A percentile compares a stretch with the other conserved stretches of the same genome.
Evolutionary conservation across 805 yeast species (phyloP).

Genomic region (Metschnikowia orientalis): DNA sequence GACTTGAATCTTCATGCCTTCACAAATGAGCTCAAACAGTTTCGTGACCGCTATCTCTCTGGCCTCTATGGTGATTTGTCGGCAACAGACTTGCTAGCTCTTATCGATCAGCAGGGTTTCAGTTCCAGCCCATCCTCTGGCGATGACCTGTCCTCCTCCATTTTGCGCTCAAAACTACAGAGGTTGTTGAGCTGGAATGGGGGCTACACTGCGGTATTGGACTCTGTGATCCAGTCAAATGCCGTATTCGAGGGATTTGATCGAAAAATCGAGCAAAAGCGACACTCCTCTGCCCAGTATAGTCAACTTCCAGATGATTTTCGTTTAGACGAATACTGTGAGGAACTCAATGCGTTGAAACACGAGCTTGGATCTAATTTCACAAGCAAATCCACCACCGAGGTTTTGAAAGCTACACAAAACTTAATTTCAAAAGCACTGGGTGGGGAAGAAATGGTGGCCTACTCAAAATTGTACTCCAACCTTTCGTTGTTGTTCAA

Average conservation of each 20-base stretch:
- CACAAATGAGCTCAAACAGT: slow-evolving; percentile 6
- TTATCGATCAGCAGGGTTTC: too few species aligned
- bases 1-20: slow-evolving; percentile 11
- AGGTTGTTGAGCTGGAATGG: slow-evolving; percentile 38
- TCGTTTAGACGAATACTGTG: slow-evolving; percentile 29
- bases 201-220: slow-evolving; percentile 55
- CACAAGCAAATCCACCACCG: slow-evolving; percentile 7
- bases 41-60: slow-evolving; percentile 8
- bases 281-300: slow-evolving; percentile 12
- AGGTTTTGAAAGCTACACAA: slow-evolving; percentile 17
- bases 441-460: slow-evolving; percentile 15
- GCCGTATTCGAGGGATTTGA: slow-evolving; percentile 21
- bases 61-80: slow-evolving; percentile 4
- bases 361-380: slow-evolving; percentile 19
- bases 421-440: too few species aligned
- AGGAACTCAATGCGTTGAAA: slow-evolving; percentile 27
- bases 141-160: slow-evolving; percentile 6
- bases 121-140: too few species aligned
- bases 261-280: slow-evolving; percentile 3
- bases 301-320: slow-evolving; percentile 33
- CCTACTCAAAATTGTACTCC: slow-evolving; percentile 25
- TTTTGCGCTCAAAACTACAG: slow-evolving; percentile 8
- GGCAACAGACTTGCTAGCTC: slow-evolving; percentile 7
- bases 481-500: slow-evolving; percentile 32
- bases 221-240: slow-evolving; percentile 50